These are phyloP conservation scores for Leccinum incarnatum DNA, from an alignment of 768 basidiomycete genomes.

Conservation along the genomic window DNA sequence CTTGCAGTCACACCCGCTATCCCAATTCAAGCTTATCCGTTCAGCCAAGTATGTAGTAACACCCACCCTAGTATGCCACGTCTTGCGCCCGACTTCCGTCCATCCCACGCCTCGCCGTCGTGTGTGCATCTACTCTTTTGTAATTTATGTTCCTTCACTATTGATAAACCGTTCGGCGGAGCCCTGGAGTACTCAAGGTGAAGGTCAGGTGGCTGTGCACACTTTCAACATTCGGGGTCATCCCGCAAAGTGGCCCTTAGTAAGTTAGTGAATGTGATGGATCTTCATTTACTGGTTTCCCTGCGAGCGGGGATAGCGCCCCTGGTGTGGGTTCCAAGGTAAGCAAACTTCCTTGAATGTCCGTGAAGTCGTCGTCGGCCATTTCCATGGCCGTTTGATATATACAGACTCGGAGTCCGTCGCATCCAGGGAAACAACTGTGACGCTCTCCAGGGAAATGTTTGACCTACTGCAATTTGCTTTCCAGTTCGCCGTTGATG, in stretches of 20 bases:
- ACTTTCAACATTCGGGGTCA: constrained; percentile 33
- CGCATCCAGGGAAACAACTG: constrained; percentile 39
- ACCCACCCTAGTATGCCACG: constrained; percentile 64
- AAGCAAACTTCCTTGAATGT: neutral
- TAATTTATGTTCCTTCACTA: constrained; percentile 57
- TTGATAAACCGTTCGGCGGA: constrained; percentile 62
- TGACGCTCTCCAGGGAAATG: constrained; percentile 52
- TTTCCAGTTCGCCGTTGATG: neutral
- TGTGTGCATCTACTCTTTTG: constrained; percentile 65
- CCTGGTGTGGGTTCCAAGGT: neutral
- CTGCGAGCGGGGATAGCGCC: neutral
- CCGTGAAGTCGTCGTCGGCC: neutral
- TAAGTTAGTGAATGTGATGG: neutral
- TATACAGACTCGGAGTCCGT: neutral
- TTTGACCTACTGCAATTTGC: neutral
- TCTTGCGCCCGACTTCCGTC: constrained; percentile 79
- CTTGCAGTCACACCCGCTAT: constrained; percentile 37
- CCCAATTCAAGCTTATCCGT: neutral
- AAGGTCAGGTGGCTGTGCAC: constrained; percentile 45
- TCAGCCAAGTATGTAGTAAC: neutral
- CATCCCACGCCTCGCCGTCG: constrained; percentile 59
- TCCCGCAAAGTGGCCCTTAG: neutral
- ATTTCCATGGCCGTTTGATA: neutral
- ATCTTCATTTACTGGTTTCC: neutral
- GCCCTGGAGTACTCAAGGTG: constrained; percentile 38